Conservation (phyloP, 352 stramenopile genomes). For the Globisporangium radiosum region DNA sequence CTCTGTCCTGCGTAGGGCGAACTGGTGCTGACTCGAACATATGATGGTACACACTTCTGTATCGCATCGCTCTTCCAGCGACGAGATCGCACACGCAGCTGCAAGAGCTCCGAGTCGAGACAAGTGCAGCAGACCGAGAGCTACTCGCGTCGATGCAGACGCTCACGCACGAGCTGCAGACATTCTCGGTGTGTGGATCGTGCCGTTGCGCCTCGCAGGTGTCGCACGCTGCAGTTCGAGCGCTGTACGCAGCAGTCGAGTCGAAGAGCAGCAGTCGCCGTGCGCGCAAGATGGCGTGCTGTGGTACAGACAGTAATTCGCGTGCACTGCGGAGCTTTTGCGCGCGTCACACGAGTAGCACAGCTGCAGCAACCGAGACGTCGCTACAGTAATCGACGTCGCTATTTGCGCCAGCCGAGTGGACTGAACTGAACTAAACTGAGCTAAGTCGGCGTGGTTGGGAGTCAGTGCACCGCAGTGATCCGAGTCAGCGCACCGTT, state of each 20-base stretch:
- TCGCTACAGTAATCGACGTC: no score
- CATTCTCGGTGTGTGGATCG: not conserved
- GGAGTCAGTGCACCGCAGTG: no score
- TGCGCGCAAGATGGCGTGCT: constrained; percentile 6
- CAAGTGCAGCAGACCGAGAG: not conserved
- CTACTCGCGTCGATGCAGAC: constrained; percentile 3
- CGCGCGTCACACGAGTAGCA: constrained; percentile 5
- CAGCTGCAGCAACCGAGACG: no score
- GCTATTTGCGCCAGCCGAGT: no score
- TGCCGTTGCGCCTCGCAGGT: not conserved
- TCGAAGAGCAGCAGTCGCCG: not conserved
- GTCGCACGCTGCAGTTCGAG: not conserved
- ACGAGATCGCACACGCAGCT: constrained; percentile 8
- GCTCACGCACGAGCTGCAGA: constrained; percentile 2
- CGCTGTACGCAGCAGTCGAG: not conserved
- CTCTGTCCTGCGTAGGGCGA: no score
- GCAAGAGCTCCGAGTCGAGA: constrained; percentile 4
- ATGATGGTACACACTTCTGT: not conserved
- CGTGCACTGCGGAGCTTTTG: constrained; percentile 9
- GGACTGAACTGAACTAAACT: no score
- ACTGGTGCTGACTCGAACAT: not conserved
- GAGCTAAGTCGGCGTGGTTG: no score
- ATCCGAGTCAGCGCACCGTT: no score
- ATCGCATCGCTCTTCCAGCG: not conserved
- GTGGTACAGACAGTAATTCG: constrained; percentile 1